Conservation (phyloP, 2,329 filamentous ascomycete genomes). For the Cercospora janseana region DNA sequence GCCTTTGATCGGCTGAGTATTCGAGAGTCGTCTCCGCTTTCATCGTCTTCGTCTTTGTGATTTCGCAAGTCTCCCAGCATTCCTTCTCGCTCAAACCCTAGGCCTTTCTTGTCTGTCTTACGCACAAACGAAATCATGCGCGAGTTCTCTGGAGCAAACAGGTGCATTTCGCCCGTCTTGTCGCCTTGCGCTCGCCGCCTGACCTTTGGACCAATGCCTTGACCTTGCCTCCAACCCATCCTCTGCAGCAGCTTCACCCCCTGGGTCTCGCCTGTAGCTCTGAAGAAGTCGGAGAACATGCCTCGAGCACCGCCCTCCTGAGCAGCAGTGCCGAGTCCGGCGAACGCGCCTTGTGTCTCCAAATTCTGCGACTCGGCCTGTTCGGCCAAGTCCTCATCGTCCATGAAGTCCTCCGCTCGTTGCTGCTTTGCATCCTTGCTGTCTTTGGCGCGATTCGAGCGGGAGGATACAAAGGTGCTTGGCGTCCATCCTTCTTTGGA, state of each 20-base stretch:
- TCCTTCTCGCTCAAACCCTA: slow-evolving; percentile 64
- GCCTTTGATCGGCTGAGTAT: slow-evolving; percentile 35
- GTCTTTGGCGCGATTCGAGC: slow-evolving; percentile 69
- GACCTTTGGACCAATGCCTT: slow-evolving; percentile 87
- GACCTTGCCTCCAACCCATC: slow-evolving; percentile 95
- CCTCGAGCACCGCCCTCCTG: slow-evolving; percentile 51
- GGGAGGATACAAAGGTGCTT: slow-evolving; percentile 86
- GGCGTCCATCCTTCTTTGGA: slow-evolving; percentile 98
- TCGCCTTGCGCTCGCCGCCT: slow-evolving; percentile 70
- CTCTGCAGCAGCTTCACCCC: slow-evolving; percentile 78
- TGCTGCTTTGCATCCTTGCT: slow-evolving; percentile 52
- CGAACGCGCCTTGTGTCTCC: slow-evolving; percentile 70
- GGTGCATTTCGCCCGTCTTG: slow-evolving; percentile 56
- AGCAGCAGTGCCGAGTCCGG: slow-evolving; percentile 68
- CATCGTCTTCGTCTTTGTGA: slow-evolving; percentile 36
- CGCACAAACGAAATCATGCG: slow-evolving; percentile 63
- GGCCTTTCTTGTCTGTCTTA: slow-evolving; percentile 68
- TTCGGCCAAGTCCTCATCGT: slow-evolving; percentile 90
- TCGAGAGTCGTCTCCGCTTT: slow-evolving; percentile 33
- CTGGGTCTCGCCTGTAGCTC: slow-evolving; percentile 74
- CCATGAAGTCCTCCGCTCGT: slow-evolving; percentile 91
- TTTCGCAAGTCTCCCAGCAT: slow-evolving; percentile 45
- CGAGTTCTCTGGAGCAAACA: slow-evolving; percentile 84
- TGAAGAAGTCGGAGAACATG: slow-evolving; percentile 69
- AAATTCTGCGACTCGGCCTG: slow-evolving; percentile 74